These are phyloP conservation scores for Stylonectria norvegica DNA, from an alignment of 2,329 filamentous ascomycete genomes.

Conservation along the genomic window DNA sequence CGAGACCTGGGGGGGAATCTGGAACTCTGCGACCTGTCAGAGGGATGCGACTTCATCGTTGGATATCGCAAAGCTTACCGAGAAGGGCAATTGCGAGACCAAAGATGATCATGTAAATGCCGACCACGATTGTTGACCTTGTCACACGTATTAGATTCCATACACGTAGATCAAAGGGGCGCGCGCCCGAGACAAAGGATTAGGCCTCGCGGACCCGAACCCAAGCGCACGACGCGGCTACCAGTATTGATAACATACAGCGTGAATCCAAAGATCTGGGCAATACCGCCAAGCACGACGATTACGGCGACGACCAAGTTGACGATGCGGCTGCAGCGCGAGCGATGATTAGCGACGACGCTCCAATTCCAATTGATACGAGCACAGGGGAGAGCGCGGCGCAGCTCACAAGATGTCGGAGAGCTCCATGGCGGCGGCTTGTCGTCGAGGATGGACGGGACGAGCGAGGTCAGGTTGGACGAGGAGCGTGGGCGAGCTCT, in stretches of 20 bases:
- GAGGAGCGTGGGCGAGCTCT: constrained; percentile 13
- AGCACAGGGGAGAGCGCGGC: constrained; percentile 4
- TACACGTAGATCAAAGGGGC: not conserved
- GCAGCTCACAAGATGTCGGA: constrained; percentile 80
- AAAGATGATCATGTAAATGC: constrained; percentile 86
- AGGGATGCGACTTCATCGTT: not conserved
- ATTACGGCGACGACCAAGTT: constrained; percentile 86
- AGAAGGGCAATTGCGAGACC: constrained; percentile 73
- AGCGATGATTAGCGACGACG: constrained; percentile 33
- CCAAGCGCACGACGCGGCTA: constrained; percentile 1
- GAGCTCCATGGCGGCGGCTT: constrained; percentile 69
- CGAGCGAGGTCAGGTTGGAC: constrained; percentile 1
- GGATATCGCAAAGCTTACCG: constrained; percentile 35
- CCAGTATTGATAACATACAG: constrained; percentile 51
- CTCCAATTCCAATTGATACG: not conserved
- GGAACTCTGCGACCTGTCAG: constrained; percentile 64
- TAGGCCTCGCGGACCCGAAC: constrained; percentile 2
- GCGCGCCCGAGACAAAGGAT: not conserved
- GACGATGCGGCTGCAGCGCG: constrained; percentile 72
- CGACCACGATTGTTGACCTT: constrained; percentile 62
- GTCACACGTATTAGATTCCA: constrained; percentile 17
- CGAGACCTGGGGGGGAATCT: constrained; percentile 87
- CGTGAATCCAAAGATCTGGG: constrained; percentile 61
- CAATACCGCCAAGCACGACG: constrained; percentile 81
- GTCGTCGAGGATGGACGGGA: constrained; percentile 11